Percentiles rank a stretch among this genome's conserved stretches.
Conservation (phyloP, 169 alveolate species). For the Plasmodium vivax region DNA sequence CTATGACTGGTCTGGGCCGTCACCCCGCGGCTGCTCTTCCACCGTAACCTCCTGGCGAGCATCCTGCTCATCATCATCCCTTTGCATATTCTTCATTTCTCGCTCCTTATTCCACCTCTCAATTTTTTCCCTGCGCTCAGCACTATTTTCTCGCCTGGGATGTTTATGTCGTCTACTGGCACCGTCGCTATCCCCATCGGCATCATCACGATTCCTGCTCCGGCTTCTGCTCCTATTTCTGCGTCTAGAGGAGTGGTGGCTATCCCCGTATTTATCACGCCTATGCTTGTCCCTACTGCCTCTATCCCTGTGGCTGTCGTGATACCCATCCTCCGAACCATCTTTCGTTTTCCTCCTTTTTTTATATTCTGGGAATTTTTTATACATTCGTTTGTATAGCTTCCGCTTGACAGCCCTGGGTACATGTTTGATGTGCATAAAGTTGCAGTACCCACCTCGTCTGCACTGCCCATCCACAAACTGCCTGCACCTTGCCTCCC, state of each 20-base stretch:
- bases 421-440: slow-evolving; percentile 98
- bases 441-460: slow-evolving; percentile 99
- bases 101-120: slow-evolving; percentile 93
- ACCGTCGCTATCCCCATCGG: slow-evolving; percentile 59
- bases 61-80: not conserved
- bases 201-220: slow-evolving; percentile 50
- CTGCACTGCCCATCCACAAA: slow-evolving; percentile 98
- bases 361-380: slow-evolving; percentile 97
- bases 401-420: slow-evolving; percentile 94
- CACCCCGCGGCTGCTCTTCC: not conserved
- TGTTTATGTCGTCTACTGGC: slow-evolving; percentile 71
- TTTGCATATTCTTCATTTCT: slow-evolving; percentile 74
- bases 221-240: slow-evolving; percentile 42
- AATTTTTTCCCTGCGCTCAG: slow-evolving; percentile 94
- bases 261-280: slow-evolving; percentile 35
- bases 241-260: slow-evolving; percentile 41
- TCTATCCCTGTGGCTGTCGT: slow-evolving; percentile 66
- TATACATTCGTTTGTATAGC: slow-evolving; percentile 96
- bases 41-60: not conserved
- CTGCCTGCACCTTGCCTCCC: slow-evolving; percentile 98
- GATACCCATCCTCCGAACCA: slow-evolving; percentile 60
- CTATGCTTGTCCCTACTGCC: slow-evolving; percentile 64
- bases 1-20: not conserved
- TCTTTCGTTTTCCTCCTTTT: slow-evolving; percentile 76
- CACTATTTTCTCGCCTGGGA: slow-evolving; percentile 88